Conservation (phyloP, 768 basidiomycete genomes). For the Phylloporus sp. region DNA sequence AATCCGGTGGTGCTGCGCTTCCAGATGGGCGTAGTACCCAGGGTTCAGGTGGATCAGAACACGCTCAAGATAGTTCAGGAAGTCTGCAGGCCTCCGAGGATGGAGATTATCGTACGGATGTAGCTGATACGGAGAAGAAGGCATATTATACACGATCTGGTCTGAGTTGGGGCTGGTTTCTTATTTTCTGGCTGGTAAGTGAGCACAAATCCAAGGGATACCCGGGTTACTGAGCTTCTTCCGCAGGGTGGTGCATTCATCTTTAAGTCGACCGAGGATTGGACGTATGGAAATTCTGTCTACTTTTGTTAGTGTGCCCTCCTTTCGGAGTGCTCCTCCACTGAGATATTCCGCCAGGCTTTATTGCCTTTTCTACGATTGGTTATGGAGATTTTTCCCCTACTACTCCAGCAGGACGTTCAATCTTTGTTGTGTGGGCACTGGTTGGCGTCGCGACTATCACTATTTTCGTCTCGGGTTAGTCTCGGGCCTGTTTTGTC, state of each 20-base stretch:
- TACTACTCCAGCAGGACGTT: constrained; percentile 61
- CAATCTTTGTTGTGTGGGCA: constrained; percentile 78
- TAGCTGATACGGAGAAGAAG: constrained; percentile 42
- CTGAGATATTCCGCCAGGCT: constrained; percentile 40
- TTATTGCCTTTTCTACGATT: constrained; percentile 69
- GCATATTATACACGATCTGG: constrained; percentile 55
- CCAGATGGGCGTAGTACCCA: neutral
- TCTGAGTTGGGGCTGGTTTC: constrained; percentile 57
- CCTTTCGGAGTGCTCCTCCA: neutral
- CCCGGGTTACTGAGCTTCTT: neutral
- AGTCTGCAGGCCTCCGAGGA: constrained; percentile 8
- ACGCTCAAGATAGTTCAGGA: constrained; percentile 2
- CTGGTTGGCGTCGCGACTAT: constrained; percentile 71
- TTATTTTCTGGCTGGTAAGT: constrained; percentile 75
- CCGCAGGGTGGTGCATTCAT: constrained; percentile 61
- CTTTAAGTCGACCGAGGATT: constrained; percentile 65
- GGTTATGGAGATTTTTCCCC: constrained; percentile 70
- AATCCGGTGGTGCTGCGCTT: constrained; percentile 13
- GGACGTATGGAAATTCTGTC: constrained; percentile 58
- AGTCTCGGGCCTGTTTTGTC: constrained; percentile 8
- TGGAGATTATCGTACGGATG: constrained; percentile 17
- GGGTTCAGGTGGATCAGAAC: neutral
- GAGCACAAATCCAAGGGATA: neutral
- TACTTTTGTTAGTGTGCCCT: constrained; percentile 61
- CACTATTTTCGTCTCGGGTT: constrained; percentile 72